Percentiles rank a stretch among this genome's conserved stretches.
These are phyloP conservation scores for Fusarium avenaceum DNA, from an alignment of 2,329 filamentous ascomycete genomes.

Conservation along the genomic window DNA sequence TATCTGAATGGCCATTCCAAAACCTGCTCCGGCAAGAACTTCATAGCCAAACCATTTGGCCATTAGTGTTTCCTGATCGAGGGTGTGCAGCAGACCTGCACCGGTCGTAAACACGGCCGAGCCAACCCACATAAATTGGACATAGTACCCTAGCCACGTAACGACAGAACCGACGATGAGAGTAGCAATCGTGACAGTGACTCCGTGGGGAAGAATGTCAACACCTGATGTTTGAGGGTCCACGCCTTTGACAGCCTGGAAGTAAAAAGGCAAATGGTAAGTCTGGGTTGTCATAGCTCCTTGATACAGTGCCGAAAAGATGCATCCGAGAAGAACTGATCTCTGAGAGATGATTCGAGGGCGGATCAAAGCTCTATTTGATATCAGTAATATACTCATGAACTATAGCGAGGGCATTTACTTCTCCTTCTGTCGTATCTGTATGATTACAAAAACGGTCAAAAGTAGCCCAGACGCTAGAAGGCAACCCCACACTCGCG, in stretches of 20 bases:
- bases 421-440: conserved; percentile 35
- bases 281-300: conserved; percentile 42
- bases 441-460: conserved; percentile 23
- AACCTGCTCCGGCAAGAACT: conserved; percentile 58
- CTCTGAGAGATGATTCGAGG: conserved; percentile 33
- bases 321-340: conserved; percentile 32
- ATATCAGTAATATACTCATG: not conserved
- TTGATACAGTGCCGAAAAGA: conserved; percentile 40
- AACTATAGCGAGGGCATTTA: not conserved
- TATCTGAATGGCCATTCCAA: conserved; percentile 59
- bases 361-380: conserved; percentile 30
- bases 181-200: conserved; percentile 30
- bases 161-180: conserved; percentile 31
- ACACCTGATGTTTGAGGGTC: conserved; percentile 36
- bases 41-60: conserved; percentile 61
- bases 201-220: conserved; percentile 36
- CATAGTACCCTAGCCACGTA: conserved; percentile 35
- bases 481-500: conserved; percentile 43
- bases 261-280: conserved; percentile 43
- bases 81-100: conserved; percentile 26
- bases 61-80: conserved; percentile 51
- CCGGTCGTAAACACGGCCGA: conserved; percentile 32
- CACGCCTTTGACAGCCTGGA: conserved; percentile 43
- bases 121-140: conserved; percentile 43
- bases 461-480: conserved; percentile 39